Evolutionary conservation across 2,329 filamentous ascomycete species (phyloP).

Genomic region (Fusarium anguioides): DNA sequence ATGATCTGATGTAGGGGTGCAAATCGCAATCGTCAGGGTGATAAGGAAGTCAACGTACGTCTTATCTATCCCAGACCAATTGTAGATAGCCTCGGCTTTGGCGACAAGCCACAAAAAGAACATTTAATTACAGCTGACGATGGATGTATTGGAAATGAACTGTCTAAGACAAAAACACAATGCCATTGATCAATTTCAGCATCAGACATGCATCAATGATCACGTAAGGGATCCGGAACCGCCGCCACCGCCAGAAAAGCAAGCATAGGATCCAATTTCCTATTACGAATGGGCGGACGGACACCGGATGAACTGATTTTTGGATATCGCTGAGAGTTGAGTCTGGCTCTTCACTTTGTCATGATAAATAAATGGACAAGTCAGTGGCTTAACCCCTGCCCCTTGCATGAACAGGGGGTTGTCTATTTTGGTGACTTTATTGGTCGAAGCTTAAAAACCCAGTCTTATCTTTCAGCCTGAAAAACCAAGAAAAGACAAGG

Average conservation of each 20-base stretch:
- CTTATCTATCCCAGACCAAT: neutral
- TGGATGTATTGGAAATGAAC: neutral
- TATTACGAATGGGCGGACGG: constrained; percentile 5
- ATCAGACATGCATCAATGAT: neutral
- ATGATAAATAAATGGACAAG: neutral
- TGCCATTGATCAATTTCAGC: neutral
- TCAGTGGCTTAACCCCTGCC: constrained; percentile 1
- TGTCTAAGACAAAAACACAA: constrained; percentile 20
- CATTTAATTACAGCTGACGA: constrained; percentile 11
- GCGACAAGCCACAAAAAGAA: constrained; percentile 8
- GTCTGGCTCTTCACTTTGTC: too few species aligned
- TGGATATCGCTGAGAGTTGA: too few species aligned
- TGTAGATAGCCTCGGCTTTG: neutral
- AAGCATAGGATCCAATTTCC: constrained; percentile 5
- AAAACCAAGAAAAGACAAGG: constrained; percentile 8
- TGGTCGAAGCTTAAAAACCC: constrained; percentile 21
- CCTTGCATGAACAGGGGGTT: constrained; percentile 6
- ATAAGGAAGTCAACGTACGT: neutral
- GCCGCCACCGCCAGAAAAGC: neutral
- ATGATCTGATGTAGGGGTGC: constrained; percentile 6
- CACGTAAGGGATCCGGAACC: constrained; percentile 6
- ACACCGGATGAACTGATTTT: constrained; percentile 23
- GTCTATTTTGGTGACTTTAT: constrained; percentile 2
- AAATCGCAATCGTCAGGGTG: neutral
- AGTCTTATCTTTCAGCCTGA: neutral